These are phyloP conservation scores for Paramecium sexaurelia DNA, from an alignment of 73 alveolate species.

Conservation along the genomic window DNA sequence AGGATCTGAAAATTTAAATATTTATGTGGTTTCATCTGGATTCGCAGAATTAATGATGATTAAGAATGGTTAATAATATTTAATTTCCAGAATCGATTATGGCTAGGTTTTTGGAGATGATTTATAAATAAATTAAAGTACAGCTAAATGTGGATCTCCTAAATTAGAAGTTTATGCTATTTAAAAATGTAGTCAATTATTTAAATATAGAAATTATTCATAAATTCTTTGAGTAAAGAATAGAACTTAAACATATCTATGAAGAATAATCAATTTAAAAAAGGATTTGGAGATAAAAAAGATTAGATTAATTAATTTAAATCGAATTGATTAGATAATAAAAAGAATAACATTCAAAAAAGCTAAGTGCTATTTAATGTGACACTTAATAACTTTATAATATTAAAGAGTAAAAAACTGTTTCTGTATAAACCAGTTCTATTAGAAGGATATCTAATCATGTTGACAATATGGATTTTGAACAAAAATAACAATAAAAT, in stretches of 20 bases:
- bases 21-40: constrained; percentile 23
- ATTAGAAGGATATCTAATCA: constrained; percentile 12
- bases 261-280: not conserved
- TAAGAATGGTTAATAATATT: not conserved
- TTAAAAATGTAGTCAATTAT: not conserved
- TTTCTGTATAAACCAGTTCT: not conserved
- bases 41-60: not conserved
- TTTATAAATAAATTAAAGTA: not conserved
- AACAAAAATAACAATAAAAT: not conserved
- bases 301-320: constrained; percentile 1
- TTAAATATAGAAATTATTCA: not conserved
- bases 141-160: constrained; percentile 51
- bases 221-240: not conserved
- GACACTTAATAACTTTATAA: not conserved
- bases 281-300: constrained; percentile 1
- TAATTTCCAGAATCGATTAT: constrained; percentile 17
- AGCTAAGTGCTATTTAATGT: not conserved
- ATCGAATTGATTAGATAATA: not conserved
- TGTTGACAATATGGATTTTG: not conserved
- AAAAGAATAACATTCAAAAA: not conserved
- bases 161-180: not conserved
- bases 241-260: not conserved
- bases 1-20: not conserved
- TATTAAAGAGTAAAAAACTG: not conserved
- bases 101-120: constrained; percentile 48